Base-by-base conservation (phyloP, 352 stramenopile species). In the Pythium utonaiense region DNA sequence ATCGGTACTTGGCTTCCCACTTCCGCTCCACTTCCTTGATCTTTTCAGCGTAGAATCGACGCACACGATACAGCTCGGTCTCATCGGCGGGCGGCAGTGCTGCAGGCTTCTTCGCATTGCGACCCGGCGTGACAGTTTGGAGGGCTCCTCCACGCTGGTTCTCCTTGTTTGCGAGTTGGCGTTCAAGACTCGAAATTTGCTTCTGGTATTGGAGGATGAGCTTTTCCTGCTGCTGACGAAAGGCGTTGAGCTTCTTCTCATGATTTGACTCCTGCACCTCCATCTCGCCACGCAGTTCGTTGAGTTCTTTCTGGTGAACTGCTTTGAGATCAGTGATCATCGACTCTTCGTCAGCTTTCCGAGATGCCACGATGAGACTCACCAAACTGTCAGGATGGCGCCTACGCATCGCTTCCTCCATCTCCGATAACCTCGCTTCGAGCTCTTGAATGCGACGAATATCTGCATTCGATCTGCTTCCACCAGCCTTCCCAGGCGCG, bases 141-240 rank as follows among this genome's bases (percentile, higher is more conserved):
- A n/a, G n/a, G n/a, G n/a, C 17, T 16, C 48, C 41, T 22, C 22
- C 41, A 21, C 36, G 57, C 24, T 42, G 27, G n/a, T 67, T 63
- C 14, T 69, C 53, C n/a, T 57, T 63, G 21, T 36, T 69, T 21
- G 21, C 21, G 8, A 79, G 59, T 36, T 78, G 71, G 12, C 84
- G 62, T 14, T 80, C 80, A 38, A 78, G 72, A 8, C 86, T 76
- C 14, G 69, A 69, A 12, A 88, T 75, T 34, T 77, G 86, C 8
- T 78, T 80, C 45, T 86, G 74, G 44, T 87, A 89, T 21, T 93
- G 79, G 41, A 83, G 53, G 10, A 94, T 57, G 3, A 95, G 54
- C 25, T 80, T 86, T 36, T 95, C 82, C 53, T 93, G 83, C 52
- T 92, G 86, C 44, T 93, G 86, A 0, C 83, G 79, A 65, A 92